These are phyloP conservation scores for Mycosphaerella sp. DNA, from an alignment of 2,329 filamentous ascomycete species.

Conservation along the genomic window DNA sequence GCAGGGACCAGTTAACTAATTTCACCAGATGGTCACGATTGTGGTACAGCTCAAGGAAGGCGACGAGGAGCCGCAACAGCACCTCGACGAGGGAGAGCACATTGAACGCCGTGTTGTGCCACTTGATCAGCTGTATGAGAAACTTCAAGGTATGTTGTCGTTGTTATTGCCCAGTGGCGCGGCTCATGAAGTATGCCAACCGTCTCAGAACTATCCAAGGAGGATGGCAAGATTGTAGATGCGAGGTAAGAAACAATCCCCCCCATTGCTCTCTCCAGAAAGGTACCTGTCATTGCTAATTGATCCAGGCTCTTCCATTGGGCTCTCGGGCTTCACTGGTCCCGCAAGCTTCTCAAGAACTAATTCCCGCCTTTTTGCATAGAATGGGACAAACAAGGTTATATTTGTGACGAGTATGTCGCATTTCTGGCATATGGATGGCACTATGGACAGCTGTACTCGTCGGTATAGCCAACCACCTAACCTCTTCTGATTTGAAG, in stretches of 20 bases:
- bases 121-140: constrained; percentile 50
- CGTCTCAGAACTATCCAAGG: constrained; percentile 31
- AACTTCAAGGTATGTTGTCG: constrained; percentile 39
- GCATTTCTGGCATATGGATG: constrained; percentile 30
- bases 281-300: background rate
- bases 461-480: background rate
- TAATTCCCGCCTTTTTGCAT: constrained; percentile 16
- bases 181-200: constrained; percentile 19
- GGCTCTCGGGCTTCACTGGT: constrained; percentile 51
- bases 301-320: constrained; percentile 52
- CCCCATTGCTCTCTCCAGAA: too few relatives aligned
- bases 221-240: constrained; percentile 49
- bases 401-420: constrained; percentile 31
- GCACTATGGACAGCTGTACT: constrained; percentile 24
- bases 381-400: constrained; percentile 29
- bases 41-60: constrained; percentile 49
- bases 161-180: too few relatives aligned
- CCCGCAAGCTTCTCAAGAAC: constrained; percentile 27
- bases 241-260: constrained; percentile 31
- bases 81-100: constrained; percentile 55
- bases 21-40: constrained; percentile 47
- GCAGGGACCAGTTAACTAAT: too few relatives aligned
- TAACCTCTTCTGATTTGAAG: background rate
- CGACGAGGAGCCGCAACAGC: constrained; percentile 51
- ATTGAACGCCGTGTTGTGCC: constrained; percentile 56